phyloP scores from a whole-genome alignment of 495 filamentous ascomycete genomes.

The Astrothelium macrocarpum region DNA sequence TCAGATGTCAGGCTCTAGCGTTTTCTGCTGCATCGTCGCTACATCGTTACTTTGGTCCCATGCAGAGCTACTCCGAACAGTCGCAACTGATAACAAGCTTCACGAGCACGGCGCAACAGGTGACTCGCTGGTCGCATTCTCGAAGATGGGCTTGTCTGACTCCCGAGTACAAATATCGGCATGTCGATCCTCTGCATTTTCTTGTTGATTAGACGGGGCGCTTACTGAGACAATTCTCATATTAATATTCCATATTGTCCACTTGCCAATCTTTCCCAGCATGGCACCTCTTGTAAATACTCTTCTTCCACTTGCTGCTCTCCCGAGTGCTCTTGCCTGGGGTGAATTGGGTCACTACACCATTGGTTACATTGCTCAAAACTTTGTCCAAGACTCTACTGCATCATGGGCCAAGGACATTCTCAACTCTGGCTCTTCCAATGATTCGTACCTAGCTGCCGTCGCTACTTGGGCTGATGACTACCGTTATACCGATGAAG shows the following conservation, averaged over 20 bases:
- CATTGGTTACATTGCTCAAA: slow-evolving; percentile 31
- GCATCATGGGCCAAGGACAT: slow-evolving; percentile 21
- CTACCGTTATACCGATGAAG: slow-evolving; percentile 49
- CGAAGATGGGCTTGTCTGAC: not conserved
- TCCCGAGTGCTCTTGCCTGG: slow-evolving; percentile 24
- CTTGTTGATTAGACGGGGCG: not conserved
- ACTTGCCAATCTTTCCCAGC: slow-evolving; percentile 2
- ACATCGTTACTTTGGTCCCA: not conserved
- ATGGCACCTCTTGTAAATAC: not conserved
- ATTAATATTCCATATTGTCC: not conserved
- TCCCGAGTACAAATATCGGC: not conserved
- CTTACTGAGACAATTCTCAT: not conserved
- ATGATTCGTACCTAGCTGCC: slow-evolving; percentile 44
- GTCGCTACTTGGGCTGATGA: slow-evolving; percentile 58
- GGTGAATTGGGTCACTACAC: slow-evolving; percentile 31
- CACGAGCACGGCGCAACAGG: not conserved
- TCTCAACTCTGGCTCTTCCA: slow-evolving; percentile 29
- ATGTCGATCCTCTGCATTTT: not conserved
- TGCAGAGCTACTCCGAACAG: not conserved
- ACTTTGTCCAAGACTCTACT: slow-evolving; percentile 22
- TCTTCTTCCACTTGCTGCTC: slow-evolving; percentile 11
- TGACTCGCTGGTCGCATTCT: not conserved
- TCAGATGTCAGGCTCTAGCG: not conserved
- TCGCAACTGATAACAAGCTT: not conserved
- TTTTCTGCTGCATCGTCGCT: not conserved